These are phyloP conservation scores for Aegilops umbellulata DNA, from an alignment of 176 grass and related monocot species.

Conservation along the genomic window DNA sequence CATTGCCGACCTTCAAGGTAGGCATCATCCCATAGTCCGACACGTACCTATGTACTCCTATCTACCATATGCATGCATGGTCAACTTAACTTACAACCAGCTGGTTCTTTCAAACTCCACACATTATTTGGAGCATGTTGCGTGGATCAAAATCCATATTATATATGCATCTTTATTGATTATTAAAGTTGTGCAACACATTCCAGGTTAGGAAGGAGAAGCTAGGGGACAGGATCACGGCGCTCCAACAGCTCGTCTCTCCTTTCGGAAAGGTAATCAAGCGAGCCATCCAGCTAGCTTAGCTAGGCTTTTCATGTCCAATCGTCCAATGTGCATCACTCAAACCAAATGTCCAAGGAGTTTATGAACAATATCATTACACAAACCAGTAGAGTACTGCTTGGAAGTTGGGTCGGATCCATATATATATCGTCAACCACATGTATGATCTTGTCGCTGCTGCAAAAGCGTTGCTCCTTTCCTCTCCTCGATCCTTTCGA, in stretches of 20 bases:
- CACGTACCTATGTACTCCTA: background rate
- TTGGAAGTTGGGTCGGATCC: constrained; percentile 37
- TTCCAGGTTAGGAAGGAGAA: constrained; percentile 99
- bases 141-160: background rate
- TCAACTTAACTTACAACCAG: background rate
- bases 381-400: constrained; percentile 18
- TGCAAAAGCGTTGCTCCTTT: constrained; percentile 60
- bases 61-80: background rate
- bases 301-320: constrained; percentile 46
- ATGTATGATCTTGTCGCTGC: constrained; percentile 32
- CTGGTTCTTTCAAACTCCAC: background rate
- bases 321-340: constrained; percentile 32
- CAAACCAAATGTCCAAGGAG: too few species aligned
- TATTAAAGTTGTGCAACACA: constrained; percentile 21
- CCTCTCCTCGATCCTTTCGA: constrained; percentile 24
- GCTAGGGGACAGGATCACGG: constrained; percentile 95
- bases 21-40: background rate
- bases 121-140: constrained; percentile 30
- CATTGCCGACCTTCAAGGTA: constrained; percentile 83
- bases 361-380: background rate
- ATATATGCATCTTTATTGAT: background rate
- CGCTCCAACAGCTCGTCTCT: constrained; percentile 95
- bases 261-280: constrained; percentile 99
- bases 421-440: background rate
- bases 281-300: background rate